These are phyloP conservation scores for Arthrobotrys musiformis DNA, from an alignment of 2,329 filamentous ascomycete species.

Conservation along the genomic window DNA sequence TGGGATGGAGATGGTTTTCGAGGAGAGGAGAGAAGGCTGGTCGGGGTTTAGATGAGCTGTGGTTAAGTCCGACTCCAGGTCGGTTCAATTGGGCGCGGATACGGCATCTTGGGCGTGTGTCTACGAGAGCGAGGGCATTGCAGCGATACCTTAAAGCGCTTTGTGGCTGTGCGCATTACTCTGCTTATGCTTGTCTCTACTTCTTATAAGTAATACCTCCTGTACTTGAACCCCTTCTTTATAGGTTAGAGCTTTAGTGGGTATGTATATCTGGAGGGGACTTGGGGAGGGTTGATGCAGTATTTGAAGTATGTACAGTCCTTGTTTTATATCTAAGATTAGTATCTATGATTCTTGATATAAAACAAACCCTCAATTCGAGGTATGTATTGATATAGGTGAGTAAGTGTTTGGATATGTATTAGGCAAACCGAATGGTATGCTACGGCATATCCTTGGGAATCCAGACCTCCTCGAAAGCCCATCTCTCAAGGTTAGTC, in stretches of 20 bases:
- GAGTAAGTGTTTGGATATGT: not conserved
- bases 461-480: slow-evolving; percentile 59
- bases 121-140: not conserved
- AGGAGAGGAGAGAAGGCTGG: not conserved
- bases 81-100: not conserved
- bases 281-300: not conserved
- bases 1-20: not conserved
- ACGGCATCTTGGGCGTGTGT: not conserved
- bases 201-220: no score
- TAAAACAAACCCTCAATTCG: no score
- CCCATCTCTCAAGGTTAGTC: slow-evolving; percentile 63
- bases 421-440: no score
- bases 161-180: not conserved
- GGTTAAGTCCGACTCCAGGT: not conserved
- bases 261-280: no score
- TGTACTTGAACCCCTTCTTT: no score
- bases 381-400: not conserved
- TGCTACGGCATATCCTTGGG: slow-evolving; percentile 23
- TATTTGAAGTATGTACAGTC: not conserved
- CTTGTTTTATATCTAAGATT: not conserved
- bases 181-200: not conserved
- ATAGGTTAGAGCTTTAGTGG: no score
- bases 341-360: no score
- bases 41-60: not conserved
- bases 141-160: not conserved